Evolutionary conservation across 2,329 filamentous ascomycete species (phyloP), one percentile per base, ranked within the genome.

Genomic region (Fusarium pseudonygamai): DNA sequence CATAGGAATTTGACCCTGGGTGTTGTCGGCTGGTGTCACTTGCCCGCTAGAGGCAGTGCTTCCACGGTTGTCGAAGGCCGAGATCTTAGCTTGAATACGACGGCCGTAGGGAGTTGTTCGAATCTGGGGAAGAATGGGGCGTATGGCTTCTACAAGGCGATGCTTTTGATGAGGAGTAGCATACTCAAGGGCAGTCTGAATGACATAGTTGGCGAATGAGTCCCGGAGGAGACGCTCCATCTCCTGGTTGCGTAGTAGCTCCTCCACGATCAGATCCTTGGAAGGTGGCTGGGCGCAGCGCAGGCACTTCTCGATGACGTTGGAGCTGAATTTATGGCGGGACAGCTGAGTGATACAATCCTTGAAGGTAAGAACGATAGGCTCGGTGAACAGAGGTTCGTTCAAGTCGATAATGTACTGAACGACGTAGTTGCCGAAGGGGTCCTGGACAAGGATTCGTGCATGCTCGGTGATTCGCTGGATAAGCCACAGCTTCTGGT

Each of bases 291-390:
- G 90, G 40, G 95, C 92, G 80, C 94, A 97, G 64, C 96, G 94
- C 67, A 98, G 85, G 78, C 93, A 95, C 82, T 99, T 99, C 86
- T 99, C 96, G 72, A 99, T 96, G 65, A 99, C 96, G 78, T 99
- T 99, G 79, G 96, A 98, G 85, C 95, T 98, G 86, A 99, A 99
- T 84, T 99, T 99, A 86, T 99, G 96, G 81, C 95, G 95, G 11
- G 96, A 98, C 22, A 89, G 89, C 83, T 83, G 88, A 79, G 81
- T 93, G 85, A 90, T 93, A 86, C 87, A 88, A 77, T 92, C 92
- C 63, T 88, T 85, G 85, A 99, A 98, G 79, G 91, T 92, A 60
- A 88, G 86, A 69, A 97, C 96, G 45, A 99, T 87, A 7, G 96
- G 96, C 78, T 96, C 93, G 3, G 96, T 98, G 84, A 97, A 98